phyloP scores from a whole-genome alignment of 139 green algal species.

The Picochlorum sp. region DNA sequence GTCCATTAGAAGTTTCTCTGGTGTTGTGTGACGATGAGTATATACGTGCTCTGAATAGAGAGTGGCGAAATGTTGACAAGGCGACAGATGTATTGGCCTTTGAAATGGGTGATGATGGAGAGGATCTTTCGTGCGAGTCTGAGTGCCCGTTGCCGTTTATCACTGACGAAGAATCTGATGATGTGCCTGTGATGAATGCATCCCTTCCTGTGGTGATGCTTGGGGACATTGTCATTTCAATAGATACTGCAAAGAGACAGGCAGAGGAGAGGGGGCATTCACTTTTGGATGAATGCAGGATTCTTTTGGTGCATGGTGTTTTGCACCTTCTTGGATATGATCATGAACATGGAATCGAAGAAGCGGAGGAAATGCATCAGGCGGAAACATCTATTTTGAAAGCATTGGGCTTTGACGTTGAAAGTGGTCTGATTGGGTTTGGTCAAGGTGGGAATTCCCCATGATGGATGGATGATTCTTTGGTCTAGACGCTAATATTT shows the following conservation, averaged over 20 bases:
- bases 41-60: conserved; percentile 73
- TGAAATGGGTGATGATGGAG: conserved; percentile 39
- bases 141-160: neutral
- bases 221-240: conserved; percentile 85
- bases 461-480: neutral
- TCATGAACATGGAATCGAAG: conserved; percentile 66
- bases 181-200: neutral
- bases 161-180: neutral
- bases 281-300: conserved; percentile 64
- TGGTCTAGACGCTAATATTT: neutral
- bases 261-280: conserved; percentile 63
- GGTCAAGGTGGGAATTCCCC: conserved; percentile 6
- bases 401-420: conserved; percentile 57
- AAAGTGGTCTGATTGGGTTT: conserved; percentile 55
- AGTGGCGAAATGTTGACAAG: conserved; percentile 58
- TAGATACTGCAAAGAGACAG: conserved; percentile 84
- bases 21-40: conserved; percentile 77
- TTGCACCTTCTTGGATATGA: conserved; percentile 87
- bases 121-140: neutral
- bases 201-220: conserved; percentile 52
- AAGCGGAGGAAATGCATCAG: conserved; percentile 57
- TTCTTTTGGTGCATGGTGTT: conserved; percentile 91
- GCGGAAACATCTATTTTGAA: conserved; percentile 56
- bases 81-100: conserved; percentile 95
- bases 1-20: conserved; percentile 59